These are phyloP conservation scores for Plantago coronopus DNA, from an alignment of 305 asterid genomes.

Conservation along the genomic window DNA sequence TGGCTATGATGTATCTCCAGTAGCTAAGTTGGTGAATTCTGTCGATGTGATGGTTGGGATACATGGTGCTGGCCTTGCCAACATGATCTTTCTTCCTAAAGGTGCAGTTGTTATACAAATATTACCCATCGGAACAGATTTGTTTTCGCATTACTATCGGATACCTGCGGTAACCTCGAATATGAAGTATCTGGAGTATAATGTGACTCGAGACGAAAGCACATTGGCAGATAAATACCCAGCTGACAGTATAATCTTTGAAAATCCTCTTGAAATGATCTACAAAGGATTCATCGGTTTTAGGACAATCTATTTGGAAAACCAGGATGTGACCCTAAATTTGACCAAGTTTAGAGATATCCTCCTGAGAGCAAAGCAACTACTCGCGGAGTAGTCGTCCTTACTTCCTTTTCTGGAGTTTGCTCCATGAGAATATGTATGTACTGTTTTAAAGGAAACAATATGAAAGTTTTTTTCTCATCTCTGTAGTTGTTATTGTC, in stretches of 20 bases:
- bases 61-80: constrained; percentile 71
- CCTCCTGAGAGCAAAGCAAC: constrained; percentile 19
- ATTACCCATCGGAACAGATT: constrained; percentile 43
- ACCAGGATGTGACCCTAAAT: constrained; percentile 36
- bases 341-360: constrained; percentile 26
- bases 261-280: constrained; percentile 25
- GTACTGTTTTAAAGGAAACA: too few relatives aligned
- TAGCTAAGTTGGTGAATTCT: constrained; percentile 35
- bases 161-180: constrained; percentile 39
- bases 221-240: constrained; percentile 37
- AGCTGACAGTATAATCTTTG: constrained; percentile 26
- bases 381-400: not conserved
- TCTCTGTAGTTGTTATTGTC: too few relatives aligned
- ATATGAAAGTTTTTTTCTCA: too few relatives aligned
- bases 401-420: too few relatives aligned
- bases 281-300: constrained; percentile 20
- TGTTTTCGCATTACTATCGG: constrained; percentile 29
- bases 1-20: constrained; percentile 8
- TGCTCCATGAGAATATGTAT: too few relatives aligned
- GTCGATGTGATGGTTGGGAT: constrained; percentile 56
- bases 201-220: constrained; percentile 44
- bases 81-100: constrained; percentile 58
- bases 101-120: constrained; percentile 52
- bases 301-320: constrained; percentile 28
- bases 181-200: constrained; percentile 42